A percentile compares a stretch with the other conserved stretches of the same genome.
Conservation (phyloP, 306 rosid genomes). For the Begonia loranthoides region DNA sequence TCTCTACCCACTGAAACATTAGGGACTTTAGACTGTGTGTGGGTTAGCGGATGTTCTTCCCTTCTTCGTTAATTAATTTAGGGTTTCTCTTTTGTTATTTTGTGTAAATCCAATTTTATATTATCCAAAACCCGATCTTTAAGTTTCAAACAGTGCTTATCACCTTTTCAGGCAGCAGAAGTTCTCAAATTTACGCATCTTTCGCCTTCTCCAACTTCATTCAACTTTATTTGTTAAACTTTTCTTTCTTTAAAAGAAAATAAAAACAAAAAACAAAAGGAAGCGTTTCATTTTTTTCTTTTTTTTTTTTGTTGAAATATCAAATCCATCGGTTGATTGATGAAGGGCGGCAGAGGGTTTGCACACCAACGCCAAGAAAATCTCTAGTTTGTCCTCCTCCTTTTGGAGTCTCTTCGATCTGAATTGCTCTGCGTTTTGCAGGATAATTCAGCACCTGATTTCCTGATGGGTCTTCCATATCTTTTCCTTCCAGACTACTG, state of each 20-base stretch:
- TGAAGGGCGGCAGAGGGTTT: slow-evolving; percentile 55
- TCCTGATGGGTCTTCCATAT: slow-evolving; percentile 27
- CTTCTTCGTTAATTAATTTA: no score
- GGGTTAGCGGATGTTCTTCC: no score
- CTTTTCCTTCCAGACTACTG: slow-evolving; percentile 9
- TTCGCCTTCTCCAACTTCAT: neutral
- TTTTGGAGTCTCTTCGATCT: slow-evolving; percentile 23
- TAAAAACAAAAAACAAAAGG: neutral
- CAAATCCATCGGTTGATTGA: slow-evolving; percentile 67
- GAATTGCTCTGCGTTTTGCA: slow-evolving; percentile 48
- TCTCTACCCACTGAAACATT: no score
- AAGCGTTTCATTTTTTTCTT: no score
- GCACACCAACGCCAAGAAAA: slow-evolving; percentile 47
- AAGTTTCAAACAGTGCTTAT: neutral
- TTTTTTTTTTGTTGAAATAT: slow-evolving; percentile 7
- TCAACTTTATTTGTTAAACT: slow-evolving; percentile 17
- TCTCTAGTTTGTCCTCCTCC: slow-evolving; percentile 71
- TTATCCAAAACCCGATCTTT: no score
- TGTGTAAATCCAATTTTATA: no score
- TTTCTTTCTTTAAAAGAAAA: slow-evolving; percentile 8
- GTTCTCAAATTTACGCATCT: slow-evolving; percentile 29
- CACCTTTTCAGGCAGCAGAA: slow-evolving; percentile 46
- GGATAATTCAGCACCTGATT: slow-evolving; percentile 37
- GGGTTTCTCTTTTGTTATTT: no score
- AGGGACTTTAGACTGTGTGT: no score